Conservation (phyloP, 148 eudicot genomes). For the Cornus florida region DNA sequence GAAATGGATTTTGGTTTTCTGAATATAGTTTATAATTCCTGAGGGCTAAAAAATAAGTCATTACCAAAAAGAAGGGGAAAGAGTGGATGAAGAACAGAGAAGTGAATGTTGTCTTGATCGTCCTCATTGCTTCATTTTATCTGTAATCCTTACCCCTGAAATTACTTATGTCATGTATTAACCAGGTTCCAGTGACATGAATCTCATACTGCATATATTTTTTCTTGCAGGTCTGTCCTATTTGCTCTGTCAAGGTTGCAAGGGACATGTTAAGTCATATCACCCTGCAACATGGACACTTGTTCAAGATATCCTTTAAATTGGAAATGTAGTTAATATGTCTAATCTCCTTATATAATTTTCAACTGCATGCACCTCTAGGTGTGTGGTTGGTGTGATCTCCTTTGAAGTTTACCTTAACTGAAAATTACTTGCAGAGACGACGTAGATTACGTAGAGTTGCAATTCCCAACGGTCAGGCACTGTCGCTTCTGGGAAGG, state of each 20-base stretch:
- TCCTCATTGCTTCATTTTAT: neutral
- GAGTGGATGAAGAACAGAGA: neutral
- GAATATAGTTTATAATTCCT: neutral
- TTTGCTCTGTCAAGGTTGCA: constrained; percentile 71
- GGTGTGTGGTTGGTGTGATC: neutral
- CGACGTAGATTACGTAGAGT: constrained; percentile 76
- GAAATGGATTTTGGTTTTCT: too few species aligned
- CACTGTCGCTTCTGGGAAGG: constrained; percentile 78
- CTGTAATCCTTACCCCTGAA: neutral
- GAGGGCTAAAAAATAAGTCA: neutral
- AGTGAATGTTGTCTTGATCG: neutral
- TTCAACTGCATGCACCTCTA: neutral
- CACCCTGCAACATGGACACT: constrained; percentile 79
- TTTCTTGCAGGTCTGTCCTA: constrained; percentile 70
- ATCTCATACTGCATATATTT: neutral
- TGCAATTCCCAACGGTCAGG: constrained; percentile 70
- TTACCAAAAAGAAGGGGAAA: neutral
- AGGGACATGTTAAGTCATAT: constrained; percentile 83
- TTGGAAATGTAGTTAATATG: neutral
- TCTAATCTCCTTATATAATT: neutral
- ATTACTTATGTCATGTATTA: neutral
- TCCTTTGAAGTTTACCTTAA: constrained; percentile 40
- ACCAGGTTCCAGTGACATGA: neutral
- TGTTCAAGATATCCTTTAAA: constrained; percentile 84
- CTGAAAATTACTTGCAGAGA: constrained; percentile 60